A percentile compares a stretch with the other conserved stretches of the same genome.
Conservation (phyloP, 2,329 filamentous ascomycete genomes). For the Fusarium globosum region DNA sequence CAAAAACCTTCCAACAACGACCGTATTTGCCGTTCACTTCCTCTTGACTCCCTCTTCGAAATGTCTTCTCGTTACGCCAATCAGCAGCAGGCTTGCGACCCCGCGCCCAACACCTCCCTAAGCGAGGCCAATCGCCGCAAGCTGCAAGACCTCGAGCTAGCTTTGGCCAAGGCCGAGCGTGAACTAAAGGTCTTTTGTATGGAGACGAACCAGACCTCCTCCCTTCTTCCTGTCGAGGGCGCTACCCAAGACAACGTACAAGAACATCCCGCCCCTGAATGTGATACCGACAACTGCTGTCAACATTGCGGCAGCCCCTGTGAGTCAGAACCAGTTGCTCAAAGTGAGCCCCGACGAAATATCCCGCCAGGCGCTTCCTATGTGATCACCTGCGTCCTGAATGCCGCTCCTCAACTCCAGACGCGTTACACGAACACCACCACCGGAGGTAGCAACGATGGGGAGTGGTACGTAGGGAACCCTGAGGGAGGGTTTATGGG, state of each 20-base stretch:
- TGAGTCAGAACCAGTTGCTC: too few relatives aligned
- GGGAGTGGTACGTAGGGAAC: neutral
- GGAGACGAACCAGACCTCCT: neutral
- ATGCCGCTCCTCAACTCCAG: too few relatives aligned
- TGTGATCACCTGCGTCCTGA: neutral
- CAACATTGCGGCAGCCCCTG: too few relatives aligned
- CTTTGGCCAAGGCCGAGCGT: neutral
- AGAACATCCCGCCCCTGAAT: too few relatives aligned
- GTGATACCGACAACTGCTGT: too few relatives aligned
- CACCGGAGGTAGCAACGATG: fast-evolving
- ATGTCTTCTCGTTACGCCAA: neutral
- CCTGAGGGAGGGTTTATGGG: neutral
- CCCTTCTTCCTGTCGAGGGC: neutral
- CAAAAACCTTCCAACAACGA: neutral
- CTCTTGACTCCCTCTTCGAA: neutral
- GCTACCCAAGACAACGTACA: too few relatives aligned
- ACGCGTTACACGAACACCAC: neutral
- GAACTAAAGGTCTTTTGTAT: neutral
- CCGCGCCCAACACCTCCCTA: neutral
- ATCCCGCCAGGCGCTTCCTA: neutral
- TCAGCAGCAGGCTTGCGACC: neutral
- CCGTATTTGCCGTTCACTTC: neutral
- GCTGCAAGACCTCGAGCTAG: neutral
- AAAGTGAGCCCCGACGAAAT: neutral
- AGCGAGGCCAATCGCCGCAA: neutral